Base-by-base conservation (phyloP, 1,284 basidiomycete genomes). In the Limonomyces culmigenus region DNA sequence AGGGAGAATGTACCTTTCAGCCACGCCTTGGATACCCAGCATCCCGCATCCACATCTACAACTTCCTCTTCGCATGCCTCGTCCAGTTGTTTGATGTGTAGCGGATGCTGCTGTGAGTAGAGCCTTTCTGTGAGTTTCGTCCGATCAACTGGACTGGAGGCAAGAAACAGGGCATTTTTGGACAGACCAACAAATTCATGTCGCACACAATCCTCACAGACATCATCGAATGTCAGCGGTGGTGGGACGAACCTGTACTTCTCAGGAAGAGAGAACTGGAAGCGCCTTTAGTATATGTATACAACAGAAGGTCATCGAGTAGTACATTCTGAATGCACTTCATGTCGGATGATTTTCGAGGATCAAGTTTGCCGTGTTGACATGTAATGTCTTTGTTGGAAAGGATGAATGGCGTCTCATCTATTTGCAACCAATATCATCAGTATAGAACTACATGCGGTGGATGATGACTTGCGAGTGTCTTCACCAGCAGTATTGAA, bases 21-120 rank as follows among this genome's bases (percentile, higher is more conserved):
- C 84, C 84, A 87, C 10, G 55, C 49, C 47, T 75, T 81, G 2
- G 84, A 85, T 46, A 86, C 70, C 74, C 76, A 83, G 47, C 63
- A 74, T 10, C 68, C 67, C 23, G 23, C n/a, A 27, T 27, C 23
- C n/a, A 27, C n/a, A n/a, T 27, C 23, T 27, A 8, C 61, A 14
- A 59, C 57, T 15, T 56, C 56, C 3, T 59, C 51, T 23, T 61
- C 55, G 34, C 59, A 58, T 4, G 71, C 48, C 3, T 63, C 55
- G 33, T 77, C 70, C 39, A 83, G 74, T 34, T 59, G 53, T n/a
- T 54, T 51, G 1, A 78, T 70, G 12, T 63, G 47, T 37, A 55
- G 61, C 19, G 74, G 71, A 51, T 86, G 83, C 43, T 74, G 60
- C 8, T 65, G 55, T 40, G 66, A 62, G 51, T 86, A 86, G 17